Evolutionary conservation across 1,284 basidiomycete genomes (phyloP), one percentile per base, ranked within the genome.

Genomic region (Bjerkandera adusta): DNA sequence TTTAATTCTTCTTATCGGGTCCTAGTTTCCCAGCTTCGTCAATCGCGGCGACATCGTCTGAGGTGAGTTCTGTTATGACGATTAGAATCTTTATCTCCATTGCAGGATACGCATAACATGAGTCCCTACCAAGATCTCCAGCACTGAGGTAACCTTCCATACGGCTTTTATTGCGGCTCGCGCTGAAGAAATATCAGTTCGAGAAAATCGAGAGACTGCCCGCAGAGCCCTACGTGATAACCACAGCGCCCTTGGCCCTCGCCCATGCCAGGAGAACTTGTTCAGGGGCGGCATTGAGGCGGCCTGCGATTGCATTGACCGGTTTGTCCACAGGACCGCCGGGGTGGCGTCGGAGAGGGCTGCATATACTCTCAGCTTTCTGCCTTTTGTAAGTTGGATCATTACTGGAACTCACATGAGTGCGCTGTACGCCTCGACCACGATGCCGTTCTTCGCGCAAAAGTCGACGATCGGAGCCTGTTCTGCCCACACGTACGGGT

Each of bases 211-310:
- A 5, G 8, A 27, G 15, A 11, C 13, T 10, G 16, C 15, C 20
- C 25, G 16, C 22, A 24, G 15, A 24, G 5, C 64, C 77, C 32
- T 66, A 85, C 77, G 83, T 86, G 43, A 87, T 75, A 42, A 80
- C 75, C 0, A 83, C 76, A 3, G 76, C 78, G 13, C 81, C 83
- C 56, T 87, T 87, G 30, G 73, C 68, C 54, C 77, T 77, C 0
- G 77, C 73, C 85, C 85, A 86, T 1, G 80, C 74, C 27, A 87
- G 67, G 6, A 90, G 69, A 7, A 90, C 75, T 59, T 90, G 86
- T 40, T 82, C 83, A 0, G 78, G 70, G 1, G 79, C 76, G 11
- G 73, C 80, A 2, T 71, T 70, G 18, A 81, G 69, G 12, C 77
- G 68, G 30, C 76, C 65, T 0, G 82, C 79, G 24, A 86, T 79